Conservation (phyloP, 2,329 filamentous ascomycete species). For the Coniochaeta sp. region DNA sequence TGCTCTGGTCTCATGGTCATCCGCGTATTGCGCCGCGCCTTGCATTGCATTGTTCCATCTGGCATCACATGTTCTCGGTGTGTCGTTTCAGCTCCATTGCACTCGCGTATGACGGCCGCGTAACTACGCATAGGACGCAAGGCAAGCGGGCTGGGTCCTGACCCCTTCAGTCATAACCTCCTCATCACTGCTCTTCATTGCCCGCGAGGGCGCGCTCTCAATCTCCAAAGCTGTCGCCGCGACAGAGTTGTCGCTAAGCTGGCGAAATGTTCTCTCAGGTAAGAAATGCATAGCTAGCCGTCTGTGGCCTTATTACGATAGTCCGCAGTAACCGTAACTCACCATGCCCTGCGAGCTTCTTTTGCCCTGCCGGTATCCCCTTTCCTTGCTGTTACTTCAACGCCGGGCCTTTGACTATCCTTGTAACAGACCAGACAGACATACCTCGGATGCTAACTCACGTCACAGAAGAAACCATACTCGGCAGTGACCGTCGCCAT, state of each 20-base stretch:
- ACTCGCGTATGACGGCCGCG: neutral
- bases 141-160: neutral
- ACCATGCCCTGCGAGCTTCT: neutral
- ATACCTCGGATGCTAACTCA: neutral
- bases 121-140: neutral
- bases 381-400: neutral
- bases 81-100: neutral
- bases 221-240: neutral
- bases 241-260: neutral
- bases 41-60: neutral
- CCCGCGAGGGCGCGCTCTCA: neutral
- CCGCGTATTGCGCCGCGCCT: neutral
- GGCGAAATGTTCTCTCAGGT: conserved; percentile 5
- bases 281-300: neutral
- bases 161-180: neutral
- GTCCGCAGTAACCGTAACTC: too few species aligned
- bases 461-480: conserved; percentile 69
- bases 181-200: neutral
- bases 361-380: neutral
- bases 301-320: too few species aligned
- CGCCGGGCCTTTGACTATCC: neutral
- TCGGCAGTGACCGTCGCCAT: conserved; percentile 90
- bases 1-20: too few species aligned
- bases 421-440: neutral
- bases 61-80: neutral